Evolutionary conservation across 2,329 filamentous ascomycete species (phyloP).

Genomic region (Penicillium sp.): DNA sequence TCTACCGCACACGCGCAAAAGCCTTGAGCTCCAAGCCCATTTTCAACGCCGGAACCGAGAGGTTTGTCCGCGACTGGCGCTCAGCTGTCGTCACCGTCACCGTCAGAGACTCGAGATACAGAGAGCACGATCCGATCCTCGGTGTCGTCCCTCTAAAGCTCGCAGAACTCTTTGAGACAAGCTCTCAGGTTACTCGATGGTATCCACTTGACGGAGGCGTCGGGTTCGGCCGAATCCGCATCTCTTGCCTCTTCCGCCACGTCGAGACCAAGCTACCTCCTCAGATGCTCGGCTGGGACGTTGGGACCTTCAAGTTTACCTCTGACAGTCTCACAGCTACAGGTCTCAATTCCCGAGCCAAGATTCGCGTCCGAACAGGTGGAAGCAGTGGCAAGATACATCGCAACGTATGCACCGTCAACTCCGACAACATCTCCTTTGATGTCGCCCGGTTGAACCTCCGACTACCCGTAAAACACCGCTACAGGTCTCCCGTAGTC

Average conservation of each 20-base stretch:
- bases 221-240: slow-evolving; percentile 85
- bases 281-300: slow-evolving; percentile 87
- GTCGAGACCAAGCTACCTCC: slow-evolving; percentile 86
- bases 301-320: slow-evolving; percentile 89
- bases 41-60: slow-evolving; percentile 94
- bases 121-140: slow-evolving; percentile 92
- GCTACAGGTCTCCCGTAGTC: slow-evolving; percentile 87
- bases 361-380: slow-evolving; percentile 80
- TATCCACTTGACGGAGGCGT: slow-evolving; percentile 96
- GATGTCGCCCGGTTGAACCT: slow-evolving; percentile 64
- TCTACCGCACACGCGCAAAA: slow-evolving; percentile 94
- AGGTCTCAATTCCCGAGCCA: slow-evolving; percentile 65
- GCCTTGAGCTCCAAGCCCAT: slow-evolving; percentile 93
- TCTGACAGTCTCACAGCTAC: slow-evolving; percentile 71
- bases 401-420: slow-evolving; percentile 64
- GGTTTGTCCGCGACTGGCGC: slow-evolving; percentile 91
- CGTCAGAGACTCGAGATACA: slow-evolving; percentile 84
- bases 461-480: slow-evolving; percentile 84
- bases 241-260: slow-evolving; percentile 88
- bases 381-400: slow-evolving; percentile 76
- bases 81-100: slow-evolving; percentile 84
- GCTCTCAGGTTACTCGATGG: slow-evolving; percentile 86
- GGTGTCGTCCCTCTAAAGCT: slow-evolving; percentile 89
- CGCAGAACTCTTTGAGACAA: slow-evolving; percentile 84
- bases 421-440: slow-evolving; percentile 66